Conservation (phyloP, 1,284 basidiomycete genomes). For the Cryptococcus jaspeensis region DNA sequence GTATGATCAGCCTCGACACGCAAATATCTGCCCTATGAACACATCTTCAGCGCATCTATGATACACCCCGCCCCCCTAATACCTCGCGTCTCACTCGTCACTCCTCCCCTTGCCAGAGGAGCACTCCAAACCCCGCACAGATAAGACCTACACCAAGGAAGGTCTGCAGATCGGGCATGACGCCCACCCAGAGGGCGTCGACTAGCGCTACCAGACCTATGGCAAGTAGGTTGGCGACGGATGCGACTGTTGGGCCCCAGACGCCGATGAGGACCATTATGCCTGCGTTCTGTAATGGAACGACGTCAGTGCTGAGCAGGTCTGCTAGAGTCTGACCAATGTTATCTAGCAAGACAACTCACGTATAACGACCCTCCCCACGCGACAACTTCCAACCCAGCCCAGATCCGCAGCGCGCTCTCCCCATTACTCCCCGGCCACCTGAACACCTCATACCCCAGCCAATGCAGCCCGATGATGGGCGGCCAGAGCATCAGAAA, state of each 20-base stretch:
- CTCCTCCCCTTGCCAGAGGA: conserved; percentile 47
- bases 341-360: conserved; percentile 17
- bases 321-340: too few species aligned
- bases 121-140: conserved; percentile 47
- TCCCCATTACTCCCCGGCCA: conserved; percentile 23
- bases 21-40: too few species aligned
- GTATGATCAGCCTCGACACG: too few species aligned
- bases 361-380: conserved; percentile 46
- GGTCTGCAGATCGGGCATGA: conserved; percentile 39
- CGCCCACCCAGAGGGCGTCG: conserved; percentile 46
- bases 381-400: conserved; percentile 31
- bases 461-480: conserved; percentile 38
- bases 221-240: conserved; percentile 50
- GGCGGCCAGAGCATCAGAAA: conserved; percentile 46
- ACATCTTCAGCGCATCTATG: background rate
- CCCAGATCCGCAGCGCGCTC: conserved; percentile 20
- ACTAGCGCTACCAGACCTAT: conserved; percentile 49
- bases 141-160: conserved; percentile 46
- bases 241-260: conserved; percentile 49
- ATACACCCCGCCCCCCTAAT: background rate
- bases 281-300: conserved; percentile 48
- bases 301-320: background rate
- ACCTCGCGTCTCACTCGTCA: conserved; percentile 2
- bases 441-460: conserved; percentile 41
- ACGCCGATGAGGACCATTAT: conserved; percentile 52